These are phyloP conservation scores for Acaromyces ingoldii DNA, from an alignment of 1,284 basidiomycete species.

Conservation along the genomic window DNA sequence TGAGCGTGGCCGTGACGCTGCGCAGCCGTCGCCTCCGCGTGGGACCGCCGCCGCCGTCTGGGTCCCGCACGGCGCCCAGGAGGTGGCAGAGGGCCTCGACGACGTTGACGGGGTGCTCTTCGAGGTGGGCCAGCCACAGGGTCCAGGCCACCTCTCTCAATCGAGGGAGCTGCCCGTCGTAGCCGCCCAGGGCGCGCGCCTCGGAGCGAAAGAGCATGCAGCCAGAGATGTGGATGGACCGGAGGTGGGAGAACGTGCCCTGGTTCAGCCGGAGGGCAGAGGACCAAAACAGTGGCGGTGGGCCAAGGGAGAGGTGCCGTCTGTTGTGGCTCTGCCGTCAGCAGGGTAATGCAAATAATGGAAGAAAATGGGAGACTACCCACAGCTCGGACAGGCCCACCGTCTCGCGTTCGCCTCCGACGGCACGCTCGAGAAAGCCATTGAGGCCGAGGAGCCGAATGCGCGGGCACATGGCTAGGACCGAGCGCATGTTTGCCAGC, in stretches of 20 bases:
- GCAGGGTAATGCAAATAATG: neutral
- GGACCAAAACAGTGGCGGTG: conserved; percentile 35
- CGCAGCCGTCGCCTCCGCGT: neutral
- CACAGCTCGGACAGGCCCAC: conserved; percentile 28
- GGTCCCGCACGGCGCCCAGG: too few relatives aligned
- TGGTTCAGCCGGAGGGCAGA: conserved; percentile 30
- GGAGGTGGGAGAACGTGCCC: conserved; percentile 22
- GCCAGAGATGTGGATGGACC: conserved; percentile 30
- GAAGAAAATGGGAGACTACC: neutral
- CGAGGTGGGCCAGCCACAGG: conserved; percentile 29
- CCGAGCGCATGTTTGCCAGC: conserved; percentile 20
- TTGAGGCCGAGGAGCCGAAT: conserved; percentile 29
- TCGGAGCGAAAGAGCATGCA: conserved; percentile 36
- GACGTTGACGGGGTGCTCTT: conserved; percentile 25
- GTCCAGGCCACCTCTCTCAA: conserved; percentile 33
- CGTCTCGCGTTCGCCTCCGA: conserved; percentile 27
- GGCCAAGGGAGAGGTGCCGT: conserved; percentile 29
- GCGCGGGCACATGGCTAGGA: conserved; percentile 24
- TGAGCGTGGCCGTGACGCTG: neutral
- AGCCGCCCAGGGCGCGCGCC: conserved; percentile 23
- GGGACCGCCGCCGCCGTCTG: neutral
- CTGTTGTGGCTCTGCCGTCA: neutral
- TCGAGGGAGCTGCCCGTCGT: conserved; percentile 24
- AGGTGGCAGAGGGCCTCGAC: conserved; percentile 27
- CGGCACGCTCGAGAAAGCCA: conserved; percentile 25